phyloP scores from a whole-genome alignment of 345 rosid species.

The Citrus australasica region DNA sequence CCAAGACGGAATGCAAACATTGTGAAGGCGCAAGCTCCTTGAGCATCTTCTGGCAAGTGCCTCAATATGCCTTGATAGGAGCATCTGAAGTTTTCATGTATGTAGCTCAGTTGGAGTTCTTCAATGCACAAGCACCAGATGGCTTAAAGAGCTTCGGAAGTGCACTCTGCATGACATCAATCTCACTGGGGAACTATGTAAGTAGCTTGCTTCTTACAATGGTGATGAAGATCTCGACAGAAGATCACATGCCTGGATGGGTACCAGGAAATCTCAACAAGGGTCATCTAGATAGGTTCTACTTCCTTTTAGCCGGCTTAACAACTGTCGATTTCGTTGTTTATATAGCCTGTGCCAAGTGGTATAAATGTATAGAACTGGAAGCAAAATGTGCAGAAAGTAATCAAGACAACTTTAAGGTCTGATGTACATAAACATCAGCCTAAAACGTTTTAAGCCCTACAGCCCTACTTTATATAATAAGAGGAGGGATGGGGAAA shows the following conservation, averaged over 20 bases:
- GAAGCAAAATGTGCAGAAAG: conserved; percentile 49
- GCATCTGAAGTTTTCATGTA: conserved; percentile 99
- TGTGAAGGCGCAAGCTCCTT: conserved; percentile 93
- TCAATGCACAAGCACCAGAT: conserved; percentile 93
- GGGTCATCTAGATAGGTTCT: conserved; percentile 94
- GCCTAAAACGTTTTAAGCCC: background rate
- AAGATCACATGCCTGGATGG: conserved; percentile 94
- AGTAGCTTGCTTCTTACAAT: conserved; percentile 91
- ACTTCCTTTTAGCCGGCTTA: conserved; percentile 80
- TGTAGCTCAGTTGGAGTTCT: conserved; percentile 94
- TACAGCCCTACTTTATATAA: conserved; percentile 24
- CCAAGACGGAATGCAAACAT: conserved; percentile 56
- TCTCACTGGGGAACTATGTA: conserved; percentile 95
- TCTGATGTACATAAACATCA: conserved; percentile 32
- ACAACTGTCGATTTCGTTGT: conserved; percentile 61
- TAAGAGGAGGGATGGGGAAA: conserved; percentile 22
- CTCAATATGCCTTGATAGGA: conserved; percentile 86
- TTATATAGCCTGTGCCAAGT: conserved; percentile 72
- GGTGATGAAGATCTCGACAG: conserved; percentile 91
- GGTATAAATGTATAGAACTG: conserved; percentile 76
- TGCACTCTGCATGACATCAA: conserved; percentile 94
- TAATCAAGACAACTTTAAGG: conserved; percentile 32
- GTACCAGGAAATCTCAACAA: conserved; percentile 91
- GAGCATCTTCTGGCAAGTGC: conserved; percentile 98
- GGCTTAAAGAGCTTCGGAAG: conserved; percentile 96